Evolutionary conservation across 306 rosid genomes (phyloP), one percentile per base, ranked within the genome.

Genomic region (Neltuma alba): DNA sequence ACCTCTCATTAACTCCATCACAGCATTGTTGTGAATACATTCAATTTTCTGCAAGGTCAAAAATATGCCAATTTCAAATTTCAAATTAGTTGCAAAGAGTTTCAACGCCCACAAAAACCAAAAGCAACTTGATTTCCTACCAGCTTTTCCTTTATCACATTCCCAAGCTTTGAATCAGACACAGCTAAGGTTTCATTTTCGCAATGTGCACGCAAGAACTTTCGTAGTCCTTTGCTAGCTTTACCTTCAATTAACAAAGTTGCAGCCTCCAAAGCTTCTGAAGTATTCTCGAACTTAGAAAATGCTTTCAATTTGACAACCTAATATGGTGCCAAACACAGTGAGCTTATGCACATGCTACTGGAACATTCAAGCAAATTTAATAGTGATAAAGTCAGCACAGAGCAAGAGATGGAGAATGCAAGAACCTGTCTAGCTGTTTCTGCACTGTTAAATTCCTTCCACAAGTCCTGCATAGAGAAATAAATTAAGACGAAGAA

Each of bases 1-100:
- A 31, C 99, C 99, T 85, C 98, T 89, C 87, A 93, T 90, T 87
- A 95, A 87, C 84, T 93, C 99, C 99, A 95, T 95, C 25, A 95
- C 91, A 69, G 83, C 83, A 80, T 82, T 86, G 88, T 87, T 90
- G 88, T 93, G 99, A 58, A 95, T 65, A 64, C 99, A 93, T 1
- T 95, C 94, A 6, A 95, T 90, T 91, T 91, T 80, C 98, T 95
- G 93, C 82, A 87, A 13, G 23, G 77, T 20, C 68, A 60, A 27
- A 57, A 31, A 13, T 10, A 42, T n/a, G 7, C 20, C 38, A 30
- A 6, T 61, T 64, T 61, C 6, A 62, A 61, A 52, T 62, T 27
- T 30, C 7, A 62, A 61, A 63, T 16, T 42, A 40, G 68, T 12
- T 20, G 50, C 27, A 28, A 67, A 47, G 1, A 47, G 55, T 47